phyloP scores from a whole-genome alignment of 1,139 yeast genomes.

The Pichia sp. region DNA sequence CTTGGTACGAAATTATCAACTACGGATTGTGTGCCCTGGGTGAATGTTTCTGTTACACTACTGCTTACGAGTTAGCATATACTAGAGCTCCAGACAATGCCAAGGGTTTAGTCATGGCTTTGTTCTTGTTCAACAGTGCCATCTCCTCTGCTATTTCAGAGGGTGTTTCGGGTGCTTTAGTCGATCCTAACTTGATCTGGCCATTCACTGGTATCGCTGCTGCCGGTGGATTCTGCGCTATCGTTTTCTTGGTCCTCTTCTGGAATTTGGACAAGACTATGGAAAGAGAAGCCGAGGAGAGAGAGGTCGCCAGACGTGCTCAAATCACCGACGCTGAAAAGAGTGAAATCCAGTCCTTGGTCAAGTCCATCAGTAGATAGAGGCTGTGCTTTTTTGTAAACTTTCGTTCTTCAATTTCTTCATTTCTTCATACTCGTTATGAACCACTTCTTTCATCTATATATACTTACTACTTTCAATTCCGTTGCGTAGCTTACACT shows the following conservation, averaged over 20 bases:
- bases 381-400: not conserved
- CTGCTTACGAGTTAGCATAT: constrained; percentile 67
- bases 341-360: constrained; percentile 6
- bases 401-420: not conserved
- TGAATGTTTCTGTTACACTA: constrained; percentile 62
- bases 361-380: constrained; percentile 5
- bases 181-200: constrained; percentile 54
- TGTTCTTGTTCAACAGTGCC: constrained; percentile 58
- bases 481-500: too few relatives aligned
- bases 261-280: constrained; percentile 51
- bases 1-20: constrained; percentile 52
- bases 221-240: constrained; percentile 43
- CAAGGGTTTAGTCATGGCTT: constrained; percentile 69
- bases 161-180: constrained; percentile 51
- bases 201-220: constrained; percentile 51
- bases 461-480: too few relatives aligned
- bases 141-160: constrained; percentile 56
- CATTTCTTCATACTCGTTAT: not conserved
- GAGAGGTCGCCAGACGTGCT: constrained; percentile 2
- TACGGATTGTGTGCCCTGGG: constrained; percentile 46
- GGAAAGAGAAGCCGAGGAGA: constrained; percentile 37
- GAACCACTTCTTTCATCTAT: too few relatives aligned
- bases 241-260: constrained; percentile 44
- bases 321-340: constrained; percentile 3
- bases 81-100: constrained; percentile 57